A percentile compares a stretch with the other conserved stretches of the same genome.
These are phyloP conservation scores for Fusarium agapanthi DNA, from an alignment of 2,329 filamentous ascomycete genomes.

Conservation along the genomic window DNA sequence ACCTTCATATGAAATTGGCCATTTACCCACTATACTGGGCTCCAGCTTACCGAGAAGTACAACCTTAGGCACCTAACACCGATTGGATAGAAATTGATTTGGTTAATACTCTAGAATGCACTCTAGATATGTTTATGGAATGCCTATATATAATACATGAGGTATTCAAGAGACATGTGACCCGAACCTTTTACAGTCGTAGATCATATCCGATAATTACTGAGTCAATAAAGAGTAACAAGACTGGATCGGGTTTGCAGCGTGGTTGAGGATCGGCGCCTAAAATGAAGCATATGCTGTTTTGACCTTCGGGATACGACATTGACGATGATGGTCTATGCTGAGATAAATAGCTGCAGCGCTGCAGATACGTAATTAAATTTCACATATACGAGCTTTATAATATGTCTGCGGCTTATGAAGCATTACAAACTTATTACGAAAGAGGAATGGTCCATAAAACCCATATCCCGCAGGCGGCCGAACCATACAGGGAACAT, in stretches of 20 bases:
- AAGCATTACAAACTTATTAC: background rate
- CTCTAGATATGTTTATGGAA: background rate
- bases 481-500: background rate
- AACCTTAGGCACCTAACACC: accelerated
- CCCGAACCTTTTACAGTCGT: too few relatives aligned
- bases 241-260: background rate
- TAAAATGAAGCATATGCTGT: background rate
- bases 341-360: background rate
- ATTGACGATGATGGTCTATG: background rate
- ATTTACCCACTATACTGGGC: background rate
- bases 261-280: background rate
- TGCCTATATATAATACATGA: accelerated
- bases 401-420: background rate
- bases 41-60: background rate
- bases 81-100: background rate
- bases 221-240: too few relatives aligned
- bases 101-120: accelerated
- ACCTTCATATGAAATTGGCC: background rate
- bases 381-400: background rate
- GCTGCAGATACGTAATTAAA: background rate
- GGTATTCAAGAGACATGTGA: accelerated
- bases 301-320: background rate
- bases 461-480: background rate
- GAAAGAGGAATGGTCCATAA: background rate
- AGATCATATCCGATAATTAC: accelerated